These are phyloP conservation scores for Mycena sanguinolenta DNA, from an alignment of 768 basidiomycete species.

Conservation along the genomic window DNA sequence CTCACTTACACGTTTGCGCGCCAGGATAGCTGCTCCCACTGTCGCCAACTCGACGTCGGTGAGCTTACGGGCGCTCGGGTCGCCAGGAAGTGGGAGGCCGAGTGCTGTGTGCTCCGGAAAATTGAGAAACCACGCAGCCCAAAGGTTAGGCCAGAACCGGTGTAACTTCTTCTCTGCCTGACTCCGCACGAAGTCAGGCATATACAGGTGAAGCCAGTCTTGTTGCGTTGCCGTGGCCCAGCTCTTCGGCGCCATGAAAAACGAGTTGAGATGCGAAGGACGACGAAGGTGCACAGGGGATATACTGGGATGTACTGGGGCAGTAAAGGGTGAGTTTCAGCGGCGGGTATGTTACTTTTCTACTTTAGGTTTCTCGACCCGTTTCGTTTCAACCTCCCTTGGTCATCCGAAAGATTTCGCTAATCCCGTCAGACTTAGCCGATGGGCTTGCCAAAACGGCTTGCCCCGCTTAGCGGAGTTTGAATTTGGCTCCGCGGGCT, in stretches of 20 bases:
- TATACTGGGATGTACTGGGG: background rate
- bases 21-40: background rate
- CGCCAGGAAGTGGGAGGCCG: background rate
- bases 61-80: background rate
- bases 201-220: background rate
- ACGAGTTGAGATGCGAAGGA: background rate
- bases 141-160: conserved; percentile 16
- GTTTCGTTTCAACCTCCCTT: too few relatives aligned
- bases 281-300: background rate
- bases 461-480: too few relatives aligned
- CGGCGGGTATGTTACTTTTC: too few relatives aligned
- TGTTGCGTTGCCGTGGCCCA: background rate
- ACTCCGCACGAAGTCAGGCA: conserved; percentile 11
- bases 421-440: too few relatives aligned
- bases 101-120: background rate
- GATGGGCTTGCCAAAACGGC: too few relatives aligned
- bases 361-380: too few relatives aligned
- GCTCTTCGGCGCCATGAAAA: background rate
- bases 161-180: conserved; percentile 6
- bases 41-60: background rate
- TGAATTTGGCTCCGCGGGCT: too few relatives aligned
- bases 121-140: background rate
- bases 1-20: background rate
- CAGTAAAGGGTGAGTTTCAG: too few relatives aligned
- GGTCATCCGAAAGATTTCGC: too few relatives aligned